phyloP scores from a whole-genome alignment of 2,329 filamentous ascomycete species.

The Drechslera avenae region DNA sequence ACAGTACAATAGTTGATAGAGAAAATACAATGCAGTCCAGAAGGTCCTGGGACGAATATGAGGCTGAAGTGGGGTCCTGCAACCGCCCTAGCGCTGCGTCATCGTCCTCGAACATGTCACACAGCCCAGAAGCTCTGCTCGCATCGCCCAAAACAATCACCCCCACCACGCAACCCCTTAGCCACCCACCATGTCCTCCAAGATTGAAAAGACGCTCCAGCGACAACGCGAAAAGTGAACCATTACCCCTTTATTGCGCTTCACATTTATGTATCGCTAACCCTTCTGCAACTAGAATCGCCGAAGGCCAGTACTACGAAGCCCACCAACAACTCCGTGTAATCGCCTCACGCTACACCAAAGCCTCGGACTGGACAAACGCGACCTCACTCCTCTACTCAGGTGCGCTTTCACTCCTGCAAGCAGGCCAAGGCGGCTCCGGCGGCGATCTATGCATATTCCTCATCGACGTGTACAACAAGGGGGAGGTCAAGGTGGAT shows the following conservation, averaged over 20 bases:
- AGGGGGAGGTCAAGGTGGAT: constrained; percentile 80
- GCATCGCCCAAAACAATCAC: not conserved
- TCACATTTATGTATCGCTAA: constrained; percentile 12
- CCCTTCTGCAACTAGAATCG: constrained; percentile 63
- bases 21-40: not conserved
- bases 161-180: not conserved
- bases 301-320: constrained; percentile 94
- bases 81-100: constrained; percentile 27
- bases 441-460: constrained; percentile 89
- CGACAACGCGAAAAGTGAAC: constrained; percentile 76
- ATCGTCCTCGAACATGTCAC: constrained; percentile 10
- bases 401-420: constrained; percentile 83
- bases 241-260: not conserved
- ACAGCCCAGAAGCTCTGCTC: constrained; percentile 2
- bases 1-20: not conserved
- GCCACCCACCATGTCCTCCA: constrained; percentile 45
- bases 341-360: constrained; percentile 91
- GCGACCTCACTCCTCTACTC: constrained; percentile 86
- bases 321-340: constrained; percentile 98
- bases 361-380: constrained; percentile 79
- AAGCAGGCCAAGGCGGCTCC: constrained; percentile 90
- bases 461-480: constrained; percentile 87
- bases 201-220: constrained; percentile 73
- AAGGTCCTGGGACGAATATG: not conserved
- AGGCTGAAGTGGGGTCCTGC: constrained; percentile 13